Evolutionary conservation across 371 early-diverging fungal species (phyloP), one percentile per base, ranked within the genome.

Genomic region (Syncephalastrum monosporum): DNA sequence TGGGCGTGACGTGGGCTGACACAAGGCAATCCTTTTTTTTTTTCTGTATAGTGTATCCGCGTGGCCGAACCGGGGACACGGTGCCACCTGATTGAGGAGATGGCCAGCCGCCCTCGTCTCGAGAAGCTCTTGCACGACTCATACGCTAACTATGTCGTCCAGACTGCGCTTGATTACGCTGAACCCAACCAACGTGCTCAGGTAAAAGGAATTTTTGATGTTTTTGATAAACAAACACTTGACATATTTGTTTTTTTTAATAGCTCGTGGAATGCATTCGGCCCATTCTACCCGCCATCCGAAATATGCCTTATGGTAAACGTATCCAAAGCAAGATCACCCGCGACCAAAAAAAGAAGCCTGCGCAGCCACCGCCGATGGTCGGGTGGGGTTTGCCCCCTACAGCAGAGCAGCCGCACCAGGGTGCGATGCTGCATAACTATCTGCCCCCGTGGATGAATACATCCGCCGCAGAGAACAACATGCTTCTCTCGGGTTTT

Each of bases 71-170:
- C 82, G 4, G 84, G 82, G 1, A 88, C 88, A 4, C 85, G 92
- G 47, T 69, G 75, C 33, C 67, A 65, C 47, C 71, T 95, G 27
- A 88, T 95, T 49, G 83, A 82, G 38, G 93, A 90, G 65, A 69
- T 95, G 77, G 68, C 89, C 48, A 82, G 85, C 72, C 68, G 74
- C 53, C 69, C 81, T 13, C 71, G 75, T 15, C 71, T 94, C 23
- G 91, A 94, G 42, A 84, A 81, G 59, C 74, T 95, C 14, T 72
- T 95, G 53, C 82, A 86, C 7, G 95, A 95, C 58, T 91, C 91
- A 4, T 95, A 85, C 64, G 95, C 90, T 42, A 95, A 95, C 63
- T 95, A 94, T 63, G 95, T 95, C 1, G 88, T 95, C n/a, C 95
- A 95, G 69, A 95, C 95, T 1, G 85, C 93, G 6, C 71, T 95